phyloP scores from a whole-genome alignment of 1,139 yeast genomes.

The Sugiyamaella japonica region DNA sequence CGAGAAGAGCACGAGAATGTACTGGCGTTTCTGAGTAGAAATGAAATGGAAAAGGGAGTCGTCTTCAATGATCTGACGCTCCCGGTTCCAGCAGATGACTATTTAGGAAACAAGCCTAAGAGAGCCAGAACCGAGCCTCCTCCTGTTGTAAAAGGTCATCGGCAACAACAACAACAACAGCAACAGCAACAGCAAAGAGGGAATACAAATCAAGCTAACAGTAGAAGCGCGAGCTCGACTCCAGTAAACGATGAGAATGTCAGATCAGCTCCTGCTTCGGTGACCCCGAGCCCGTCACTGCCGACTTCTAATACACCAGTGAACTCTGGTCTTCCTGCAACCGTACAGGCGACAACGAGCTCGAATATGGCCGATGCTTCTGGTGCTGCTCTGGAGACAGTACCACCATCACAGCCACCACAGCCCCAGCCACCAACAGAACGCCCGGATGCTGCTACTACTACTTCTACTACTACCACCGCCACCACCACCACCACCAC shows the following conservation, averaged over 20 bases:
- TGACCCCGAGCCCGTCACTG: not conserved
- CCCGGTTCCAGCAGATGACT: conserved; percentile 26
- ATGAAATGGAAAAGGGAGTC: conserved; percentile 47
- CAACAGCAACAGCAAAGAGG: not conserved
- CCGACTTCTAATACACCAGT: not conserved
- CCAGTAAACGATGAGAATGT: not conserved
- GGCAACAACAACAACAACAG: not conserved
- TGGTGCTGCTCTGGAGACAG: not conserved
- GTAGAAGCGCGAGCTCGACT: not conserved
- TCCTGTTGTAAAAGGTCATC: not conserved
- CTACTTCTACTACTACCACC: not conserved
- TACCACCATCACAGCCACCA: not conserved
- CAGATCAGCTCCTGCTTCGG: conserved; percentile 2
- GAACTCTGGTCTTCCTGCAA: no score
- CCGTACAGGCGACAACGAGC: no score
- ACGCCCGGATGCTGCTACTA: not conserved
- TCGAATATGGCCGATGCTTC: not conserved
- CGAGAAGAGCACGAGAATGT: conserved; percentile 44
- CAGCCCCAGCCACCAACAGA: not conserved
- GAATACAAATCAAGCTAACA: not conserved
- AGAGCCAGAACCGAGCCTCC: conserved; percentile 12
- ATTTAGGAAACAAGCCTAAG: conserved; percentile 15
- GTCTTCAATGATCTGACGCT: conserved; percentile 38
- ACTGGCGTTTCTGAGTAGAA: conserved; percentile 47
- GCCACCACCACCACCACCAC: not conserved